A percentile compares a stretch with the other conserved stretches of the same genome.
Conservation (phyloP, 768 basidiomycete species). For the Boletellus sp. region DNA sequence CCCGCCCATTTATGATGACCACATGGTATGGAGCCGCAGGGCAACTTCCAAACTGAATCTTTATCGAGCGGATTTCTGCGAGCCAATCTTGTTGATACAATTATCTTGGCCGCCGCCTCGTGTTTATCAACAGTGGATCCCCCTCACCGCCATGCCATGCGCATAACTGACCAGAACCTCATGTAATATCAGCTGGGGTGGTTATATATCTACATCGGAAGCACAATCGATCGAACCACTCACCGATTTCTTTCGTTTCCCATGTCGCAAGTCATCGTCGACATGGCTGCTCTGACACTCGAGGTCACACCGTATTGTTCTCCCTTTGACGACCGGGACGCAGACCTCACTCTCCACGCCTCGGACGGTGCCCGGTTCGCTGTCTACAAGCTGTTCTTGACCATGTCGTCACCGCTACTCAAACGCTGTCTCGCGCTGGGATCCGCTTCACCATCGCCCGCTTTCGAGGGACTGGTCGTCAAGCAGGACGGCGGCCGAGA, state of each 20-base stretch:
- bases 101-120: conserved; percentile 17
- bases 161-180: conserved; percentile 29
- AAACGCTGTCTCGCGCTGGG: conserved; percentile 28
- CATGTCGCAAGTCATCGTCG: conserved; percentile 28
- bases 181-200: conserved; percentile 14
- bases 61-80: not conserved
- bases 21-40: conserved; percentile 12
- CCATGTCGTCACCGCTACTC: conserved; percentile 41
- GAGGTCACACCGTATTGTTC: conserved; percentile 28
- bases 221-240: conserved; percentile 13
- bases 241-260: conserved; percentile 8
- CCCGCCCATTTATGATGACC: conserved; percentile 3
- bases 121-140: conserved; percentile 21
- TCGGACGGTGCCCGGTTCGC: conserved; percentile 42
- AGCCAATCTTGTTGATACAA: conserved; percentile 2
- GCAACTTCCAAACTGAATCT: conserved; percentile 15
- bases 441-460: conserved; percentile 28
- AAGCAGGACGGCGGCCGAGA: conserved; percentile 23
- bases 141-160: conserved; percentile 23
- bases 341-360: conserved; percentile 42
- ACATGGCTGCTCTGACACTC: conserved; percentile 28
- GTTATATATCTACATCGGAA: conserved; percentile 31
- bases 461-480: conserved; percentile 22
- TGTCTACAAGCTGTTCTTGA: conserved; percentile 41
- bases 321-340: conserved; percentile 38